Evolutionary conservation across 495 filamentous ascomycete genomes (phyloP), one percentile per base, ranked within the genome.

Genomic region (Pseudoneurospora amorphoporcata): DNA sequence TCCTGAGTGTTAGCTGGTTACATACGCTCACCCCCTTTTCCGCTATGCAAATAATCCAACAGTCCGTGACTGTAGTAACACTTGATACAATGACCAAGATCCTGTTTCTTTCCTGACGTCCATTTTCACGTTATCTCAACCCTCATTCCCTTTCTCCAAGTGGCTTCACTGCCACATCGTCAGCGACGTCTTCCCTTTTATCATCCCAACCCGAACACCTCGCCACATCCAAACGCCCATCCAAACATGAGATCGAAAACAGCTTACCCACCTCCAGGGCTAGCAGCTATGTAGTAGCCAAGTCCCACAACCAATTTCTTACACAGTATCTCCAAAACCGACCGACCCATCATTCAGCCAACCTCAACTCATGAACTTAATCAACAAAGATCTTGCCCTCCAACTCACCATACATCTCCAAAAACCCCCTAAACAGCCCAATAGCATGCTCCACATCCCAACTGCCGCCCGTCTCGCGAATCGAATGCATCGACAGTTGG

Each of bases 401-500:
- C 78, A 97, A 79, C 76, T 90, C 89, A 16, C 89, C 90, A 81
- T 92, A 98, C 77, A 92, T 87, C 75, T 90, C 84, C 81, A 97
- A 92, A 82, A 98, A 99, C 72, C 90, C 89, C 72, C 91, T 89
- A 82, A 99, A 97, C 68, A 99, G 82, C 76, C 90, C 89, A 73
- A 97, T 90, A 0, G 92, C 91, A 82, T 97, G 88, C 75, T 92
- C 94, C 7, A 99, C 90, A 85, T 99, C 95, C 73, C 93, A 87
- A 1, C 88, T 89, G 10, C 94, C 94, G 4, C 90, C 92, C 43
- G 91, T 97, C 86, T 99, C 95, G 43, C 95, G 87, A 76, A 98
- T 97, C 78, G 92, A 94, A 81, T 99, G 95, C 95, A 99, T 99
- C 79, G 89, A 91, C 72, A 98, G 82, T 82, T 98, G 96, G n/a